Percentiles rank a stretch among this genome's conserved stretches.
Conservation (phyloP, 805 yeast genomes). For the Saccharomycopsis sp. region DNA sequence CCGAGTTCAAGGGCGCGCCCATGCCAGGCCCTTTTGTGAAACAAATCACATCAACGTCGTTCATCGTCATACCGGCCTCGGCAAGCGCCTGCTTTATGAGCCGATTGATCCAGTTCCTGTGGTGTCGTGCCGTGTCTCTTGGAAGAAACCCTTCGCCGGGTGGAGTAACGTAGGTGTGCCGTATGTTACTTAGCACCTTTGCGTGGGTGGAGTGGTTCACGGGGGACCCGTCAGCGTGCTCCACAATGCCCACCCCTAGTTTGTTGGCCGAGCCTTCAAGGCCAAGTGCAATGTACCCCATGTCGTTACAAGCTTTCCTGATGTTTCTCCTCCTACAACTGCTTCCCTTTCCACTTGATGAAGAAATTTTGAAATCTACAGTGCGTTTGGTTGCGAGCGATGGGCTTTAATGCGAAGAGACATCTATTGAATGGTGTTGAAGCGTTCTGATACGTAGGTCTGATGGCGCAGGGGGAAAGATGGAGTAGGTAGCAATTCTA, state of each 20-base stretch:
- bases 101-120: slow-evolving; percentile 87
- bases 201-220: slow-evolving; percentile 53
- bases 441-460: too few relatives aligned
- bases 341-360: too few relatives aligned
- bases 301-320: too few relatives aligned
- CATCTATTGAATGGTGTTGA: too few relatives aligned
- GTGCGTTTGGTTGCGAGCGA: too few relatives aligned
- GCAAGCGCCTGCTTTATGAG: slow-evolving; percentile 55
- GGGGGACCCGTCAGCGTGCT: slow-evolving; percentile 48
- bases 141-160: slow-evolving; percentile 98
- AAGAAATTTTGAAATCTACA: too few relatives aligned
- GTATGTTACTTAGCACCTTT: slow-evolving; percentile 71
- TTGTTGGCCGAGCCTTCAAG: slow-evolving; percentile 97
- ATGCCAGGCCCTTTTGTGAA: slow-evolving; percentile 99
- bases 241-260: slow-evolving; percentile 86
- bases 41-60: slow-evolving; percentile 69
- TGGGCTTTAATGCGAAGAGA: too few relatives aligned
- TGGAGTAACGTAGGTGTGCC: slow-evolving; percentile 94
- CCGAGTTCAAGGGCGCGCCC: slow-evolving; percentile 97
- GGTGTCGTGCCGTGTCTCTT: slow-evolving; percentile 94
- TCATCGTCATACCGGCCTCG: slow-evolving; percentile 44
- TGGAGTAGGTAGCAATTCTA: too few relatives aligned
- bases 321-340: too few relatives aligned
- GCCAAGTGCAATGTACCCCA: slow-evolving; percentile 77
- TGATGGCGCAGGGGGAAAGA: too few relatives aligned